These are phyloP conservation scores for Pugionium cornutum DNA, from an alignment of 345 rosid genomes.

Conservation along the genomic window DNA sequence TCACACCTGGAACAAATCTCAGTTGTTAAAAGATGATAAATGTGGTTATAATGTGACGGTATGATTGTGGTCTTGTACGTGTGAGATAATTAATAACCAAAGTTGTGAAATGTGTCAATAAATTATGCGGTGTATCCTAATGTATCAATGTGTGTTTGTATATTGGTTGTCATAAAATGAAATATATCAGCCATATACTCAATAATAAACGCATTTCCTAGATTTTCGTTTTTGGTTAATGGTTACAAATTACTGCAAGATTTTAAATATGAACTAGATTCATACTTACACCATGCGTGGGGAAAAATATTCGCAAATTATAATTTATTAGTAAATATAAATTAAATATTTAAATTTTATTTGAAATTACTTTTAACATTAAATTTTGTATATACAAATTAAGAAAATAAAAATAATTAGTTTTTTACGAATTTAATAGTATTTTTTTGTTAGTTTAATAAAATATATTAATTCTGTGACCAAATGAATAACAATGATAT, in stretches of 20 bases:
- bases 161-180: constrained; percentile 24
- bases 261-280: too few species aligned
- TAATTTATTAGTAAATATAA: too few species aligned
- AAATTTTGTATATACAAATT: too few species aligned
- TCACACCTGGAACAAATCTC: constrained; percentile 41
- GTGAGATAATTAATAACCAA: constrained; percentile 11
- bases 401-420: too few species aligned
- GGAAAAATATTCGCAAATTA: too few species aligned
- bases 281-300: too few species aligned
- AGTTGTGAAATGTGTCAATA: constrained; percentile 21
- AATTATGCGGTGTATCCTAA: constrained; percentile 26
- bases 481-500: too few species aligned
- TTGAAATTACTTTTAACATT: too few species aligned
- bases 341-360: too few species aligned
- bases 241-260: background rate
- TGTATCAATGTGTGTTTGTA: constrained; percentile 22
- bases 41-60: constrained; percentile 3
- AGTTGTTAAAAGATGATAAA: constrained; percentile 35
- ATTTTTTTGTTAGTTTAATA: too few species aligned
- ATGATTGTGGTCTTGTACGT: constrained; percentile 19
- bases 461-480: too few species aligned
- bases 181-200: background rate
- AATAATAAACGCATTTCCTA: constrained; percentile 16
- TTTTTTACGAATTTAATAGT: too few species aligned
- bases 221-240: background rate